A percentile compares a stretch with the other conserved stretches of the same genome.
Evolutionary conservation across 2,329 filamentous ascomycete genomes (phyloP).

Genomic region (Ophiostoma montium): DNA sequence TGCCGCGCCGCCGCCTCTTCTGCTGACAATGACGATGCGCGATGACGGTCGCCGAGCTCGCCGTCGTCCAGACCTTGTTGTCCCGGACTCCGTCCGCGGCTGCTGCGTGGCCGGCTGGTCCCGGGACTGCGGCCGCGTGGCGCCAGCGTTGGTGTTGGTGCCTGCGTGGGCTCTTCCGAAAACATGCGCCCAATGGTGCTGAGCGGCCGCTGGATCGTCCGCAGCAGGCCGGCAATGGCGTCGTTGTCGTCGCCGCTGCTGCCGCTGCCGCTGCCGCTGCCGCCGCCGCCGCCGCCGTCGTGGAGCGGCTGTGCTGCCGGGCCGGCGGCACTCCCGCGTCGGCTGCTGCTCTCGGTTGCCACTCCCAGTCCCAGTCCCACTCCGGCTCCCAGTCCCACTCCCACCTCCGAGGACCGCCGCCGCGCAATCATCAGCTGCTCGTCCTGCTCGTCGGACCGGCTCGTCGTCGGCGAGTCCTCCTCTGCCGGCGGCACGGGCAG

Average conservation of each 20-base stretch:
- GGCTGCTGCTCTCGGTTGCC: background rate
- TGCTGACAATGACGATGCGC: slow-evolving; percentile 46
- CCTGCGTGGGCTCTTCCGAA: slow-evolving; percentile 44
- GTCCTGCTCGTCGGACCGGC: background rate
- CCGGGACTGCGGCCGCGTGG: slow-evolving; percentile 15
- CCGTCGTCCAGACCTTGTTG: background rate
- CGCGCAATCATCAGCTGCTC: slow-evolving; percentile 2
- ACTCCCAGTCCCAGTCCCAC: background rate
- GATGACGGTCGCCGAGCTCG: slow-evolving; percentile 16
- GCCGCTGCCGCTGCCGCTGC: too few species aligned
- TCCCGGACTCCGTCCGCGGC: background rate
- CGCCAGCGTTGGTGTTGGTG: slow-evolving; percentile 18
- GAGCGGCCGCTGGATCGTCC: slow-evolving; percentile 81
- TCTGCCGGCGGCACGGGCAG: slow-evolving; percentile 22
- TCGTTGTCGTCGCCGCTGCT: slow-evolving; percentile 54
- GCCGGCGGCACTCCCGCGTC: background rate
- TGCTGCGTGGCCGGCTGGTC: background rate
- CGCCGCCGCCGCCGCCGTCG: too few species aligned
- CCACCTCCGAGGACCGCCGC: slow-evolving; percentile 20
- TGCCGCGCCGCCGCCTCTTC: slow-evolving; percentile 84
- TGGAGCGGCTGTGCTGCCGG: background rate
- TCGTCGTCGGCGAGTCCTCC: background rate
- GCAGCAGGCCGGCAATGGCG: slow-evolving; percentile 70
- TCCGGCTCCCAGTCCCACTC: slow-evolving; percentile 18
- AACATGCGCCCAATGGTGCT: slow-evolving; percentile 92